These are phyloP conservation scores for Flueggea neowawraea DNA, from an alignment of 441 rosid genomes.

Conservation along the genomic window DNA sequence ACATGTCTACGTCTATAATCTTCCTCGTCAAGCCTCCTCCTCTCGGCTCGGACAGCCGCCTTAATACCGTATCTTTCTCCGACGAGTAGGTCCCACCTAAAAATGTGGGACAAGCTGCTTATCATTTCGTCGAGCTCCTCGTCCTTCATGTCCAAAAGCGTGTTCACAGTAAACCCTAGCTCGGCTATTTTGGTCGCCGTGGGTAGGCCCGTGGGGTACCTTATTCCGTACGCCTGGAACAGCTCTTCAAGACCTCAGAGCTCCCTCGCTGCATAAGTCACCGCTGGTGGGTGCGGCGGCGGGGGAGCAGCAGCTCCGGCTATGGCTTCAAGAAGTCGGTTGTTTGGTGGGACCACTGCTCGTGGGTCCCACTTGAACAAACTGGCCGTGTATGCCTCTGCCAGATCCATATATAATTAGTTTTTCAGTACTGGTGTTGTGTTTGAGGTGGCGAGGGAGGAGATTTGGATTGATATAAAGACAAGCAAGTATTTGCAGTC, in stretches of 20 bases:
- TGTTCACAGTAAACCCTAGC: conserved; percentile 87
- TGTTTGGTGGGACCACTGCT: conserved; percentile 34
- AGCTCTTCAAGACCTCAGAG: conserved; percentile 78
- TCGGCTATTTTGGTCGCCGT: conserved; percentile 90
- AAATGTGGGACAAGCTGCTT: conserved; percentile 82
- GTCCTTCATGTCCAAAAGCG: conserved; percentile 83
- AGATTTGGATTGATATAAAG: conserved; percentile 21
- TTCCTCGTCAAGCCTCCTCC: conserved; percentile 67
- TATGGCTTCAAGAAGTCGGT: conserved; percentile 29
- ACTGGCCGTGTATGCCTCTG: conserved; percentile 65
- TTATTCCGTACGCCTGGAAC: conserved; percentile 78
- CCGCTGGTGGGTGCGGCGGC: conserved; percentile 20
- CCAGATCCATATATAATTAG: conserved; percentile 52
- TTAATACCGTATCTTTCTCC: conserved; percentile 92
- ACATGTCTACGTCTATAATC: conserved; percentile 55
- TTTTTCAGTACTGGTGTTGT: too few relatives aligned
- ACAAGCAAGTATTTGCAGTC: conserved; percentile 9
- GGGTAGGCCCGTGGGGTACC: too few relatives aligned
- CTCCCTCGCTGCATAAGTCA: conserved; percentile 45
- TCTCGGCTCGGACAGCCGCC: conserved; percentile 90
- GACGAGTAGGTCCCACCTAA: conserved; percentile 87
- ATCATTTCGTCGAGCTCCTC: conserved; percentile 99
- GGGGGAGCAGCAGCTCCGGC: conserved; percentile 17
- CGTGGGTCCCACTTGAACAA: conserved; percentile 88
- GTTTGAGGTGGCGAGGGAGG: too few relatives aligned